These are phyloP conservation scores for Pogostemon cablin DNA, from an alignment of 257 asterid genomes.

Conservation along the genomic window DNA sequence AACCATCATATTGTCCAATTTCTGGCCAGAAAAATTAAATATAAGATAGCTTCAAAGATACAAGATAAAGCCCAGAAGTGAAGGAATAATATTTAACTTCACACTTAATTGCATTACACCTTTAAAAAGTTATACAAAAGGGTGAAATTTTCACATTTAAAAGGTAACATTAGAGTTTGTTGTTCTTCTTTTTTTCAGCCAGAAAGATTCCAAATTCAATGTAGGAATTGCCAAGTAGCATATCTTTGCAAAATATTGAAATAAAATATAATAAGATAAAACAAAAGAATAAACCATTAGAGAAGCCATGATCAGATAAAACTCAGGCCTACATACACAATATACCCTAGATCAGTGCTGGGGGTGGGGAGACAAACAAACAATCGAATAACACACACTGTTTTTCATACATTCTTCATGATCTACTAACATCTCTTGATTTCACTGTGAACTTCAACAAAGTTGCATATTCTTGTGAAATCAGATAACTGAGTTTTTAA, in stretches of 20 bases:
- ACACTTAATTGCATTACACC: background rate
- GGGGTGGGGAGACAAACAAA: background rate
- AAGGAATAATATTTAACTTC: background rate
- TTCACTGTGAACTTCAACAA: conserved; percentile 23
- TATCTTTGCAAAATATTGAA: background rate
- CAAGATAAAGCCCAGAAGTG: conserved; percentile 6
- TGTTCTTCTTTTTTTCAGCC: too few relatives aligned
- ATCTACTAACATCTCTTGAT: conserved; percentile 17
- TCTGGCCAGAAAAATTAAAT: background rate
- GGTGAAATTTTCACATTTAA: background rate
- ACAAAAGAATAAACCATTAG: conserved; percentile 11
- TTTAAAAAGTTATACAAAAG: background rate
- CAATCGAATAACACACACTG: conserved; percentile 18
- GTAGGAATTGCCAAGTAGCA: background rate
- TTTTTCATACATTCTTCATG: conserved; percentile 1
- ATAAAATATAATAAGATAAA: background rate
- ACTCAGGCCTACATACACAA: background rate
- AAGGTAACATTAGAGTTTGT: conserved; percentile 10
- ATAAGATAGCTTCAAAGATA: conserved; percentile 6
- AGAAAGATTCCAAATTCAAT: background rate
- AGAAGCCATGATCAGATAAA: background rate
- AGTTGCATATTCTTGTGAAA: conserved; percentile 16
- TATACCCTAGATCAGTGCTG: background rate
- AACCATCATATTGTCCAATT: conserved; percentile 24
- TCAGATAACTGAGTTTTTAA: conserved; percentile 11